A percentile compares a stretch with the other conserved stretches of the same genome.
Conservation (phyloP, 768 basidiomycete genomes). For the Cystofilobasidium macerans region DNA sequence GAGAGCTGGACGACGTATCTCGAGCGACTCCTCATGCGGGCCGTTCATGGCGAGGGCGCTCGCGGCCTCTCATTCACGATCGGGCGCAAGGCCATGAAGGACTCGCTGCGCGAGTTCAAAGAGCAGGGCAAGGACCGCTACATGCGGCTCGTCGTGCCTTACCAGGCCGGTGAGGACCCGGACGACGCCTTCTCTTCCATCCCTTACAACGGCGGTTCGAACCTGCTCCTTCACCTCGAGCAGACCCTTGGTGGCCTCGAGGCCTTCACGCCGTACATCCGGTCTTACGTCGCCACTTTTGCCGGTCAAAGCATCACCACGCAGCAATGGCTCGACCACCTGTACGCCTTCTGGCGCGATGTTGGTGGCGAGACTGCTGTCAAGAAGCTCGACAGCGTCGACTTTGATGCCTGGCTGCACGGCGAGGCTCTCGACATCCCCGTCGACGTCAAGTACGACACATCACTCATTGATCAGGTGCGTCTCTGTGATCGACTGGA, state of each 20-base stretch:
- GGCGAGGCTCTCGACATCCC: slow-evolving; percentile 67
- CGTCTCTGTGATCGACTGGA: slow-evolving; percentile 8
- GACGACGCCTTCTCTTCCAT: slow-evolving; percentile 56
- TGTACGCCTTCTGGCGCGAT: slow-evolving; percentile 57
- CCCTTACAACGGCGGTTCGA: slow-evolving; percentile 67
- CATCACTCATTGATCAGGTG: slow-evolving; percentile 55
- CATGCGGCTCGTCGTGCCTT: slow-evolving; percentile 67
- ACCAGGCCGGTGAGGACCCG: slow-evolving; percentile 47
- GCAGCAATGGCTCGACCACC: slow-evolving; percentile 66
- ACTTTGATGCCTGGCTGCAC: slow-evolving; percentile 73
- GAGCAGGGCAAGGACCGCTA: slow-evolving; percentile 50
- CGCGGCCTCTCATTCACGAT: slow-evolving; percentile 72
- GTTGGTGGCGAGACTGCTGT: slow-evolving; percentile 54
- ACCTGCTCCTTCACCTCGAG: slow-evolving; percentile 69
- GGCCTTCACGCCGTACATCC: slow-evolving; percentile 70
- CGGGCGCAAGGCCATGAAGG: slow-evolving; percentile 59
- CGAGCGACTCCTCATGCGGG: slow-evolving; percentile 64
- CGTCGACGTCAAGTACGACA: slow-evolving; percentile 63
- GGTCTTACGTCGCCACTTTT: slow-evolving; percentile 69
- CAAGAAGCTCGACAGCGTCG: slow-evolving; percentile 54
- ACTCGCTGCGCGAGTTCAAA: slow-evolving; percentile 54
- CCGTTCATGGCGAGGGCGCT: slow-evolving; percentile 59
- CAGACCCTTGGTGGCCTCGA: slow-evolving; percentile 59
- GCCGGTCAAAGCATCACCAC: slow-evolving; percentile 71
- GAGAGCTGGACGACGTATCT: slow-evolving; percentile 64